Percentiles rank a stretch among this genome's conserved stretches.
phyloP scores from a whole-genome alignment of 148 eudicot genomes.

The Beta vulgaris region DNA sequence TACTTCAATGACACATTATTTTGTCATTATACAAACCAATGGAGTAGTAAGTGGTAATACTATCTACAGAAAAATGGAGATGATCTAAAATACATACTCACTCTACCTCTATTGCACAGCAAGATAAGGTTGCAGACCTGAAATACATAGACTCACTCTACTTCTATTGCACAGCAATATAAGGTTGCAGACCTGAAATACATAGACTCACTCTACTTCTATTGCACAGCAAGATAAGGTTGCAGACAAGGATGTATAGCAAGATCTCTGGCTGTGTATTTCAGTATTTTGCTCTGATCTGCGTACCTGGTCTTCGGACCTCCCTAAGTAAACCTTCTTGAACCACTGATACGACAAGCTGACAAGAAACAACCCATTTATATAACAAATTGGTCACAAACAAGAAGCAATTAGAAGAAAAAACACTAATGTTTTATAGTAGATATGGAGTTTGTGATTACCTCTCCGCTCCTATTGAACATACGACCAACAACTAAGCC shows the following conservation, averaged over 20 bases:
- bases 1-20: too few relatives aligned
- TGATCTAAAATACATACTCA: too few relatives aligned
- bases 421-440: neutral
- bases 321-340: constrained; percentile 83
- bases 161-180: too few relatives aligned
- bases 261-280: neutral
- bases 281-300: constrained; percentile 47
- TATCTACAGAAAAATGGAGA: too few relatives aligned
- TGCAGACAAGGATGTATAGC: neutral
- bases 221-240: too few relatives aligned
- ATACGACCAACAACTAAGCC: constrained; percentile 78
- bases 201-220: too few relatives aligned
- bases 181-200: too few relatives aligned
- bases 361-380: constrained; percentile 20
- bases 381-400: neutral
- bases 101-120: too few relatives aligned
- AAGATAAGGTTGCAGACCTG: neutral
- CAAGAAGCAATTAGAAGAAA: neutral
- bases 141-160: too few relatives aligned
- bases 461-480: constrained; percentile 86
- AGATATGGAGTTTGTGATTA: constrained; percentile 22
- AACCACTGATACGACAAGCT: constrained; percentile 76
- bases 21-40: neutral
- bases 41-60: too few relatives aligned
- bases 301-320: constrained; percentile 36